These are phyloP conservation scores for Endothia cerciana DNA, from an alignment of 2,329 filamentous ascomycete genomes.

Conservation along the genomic window DNA sequence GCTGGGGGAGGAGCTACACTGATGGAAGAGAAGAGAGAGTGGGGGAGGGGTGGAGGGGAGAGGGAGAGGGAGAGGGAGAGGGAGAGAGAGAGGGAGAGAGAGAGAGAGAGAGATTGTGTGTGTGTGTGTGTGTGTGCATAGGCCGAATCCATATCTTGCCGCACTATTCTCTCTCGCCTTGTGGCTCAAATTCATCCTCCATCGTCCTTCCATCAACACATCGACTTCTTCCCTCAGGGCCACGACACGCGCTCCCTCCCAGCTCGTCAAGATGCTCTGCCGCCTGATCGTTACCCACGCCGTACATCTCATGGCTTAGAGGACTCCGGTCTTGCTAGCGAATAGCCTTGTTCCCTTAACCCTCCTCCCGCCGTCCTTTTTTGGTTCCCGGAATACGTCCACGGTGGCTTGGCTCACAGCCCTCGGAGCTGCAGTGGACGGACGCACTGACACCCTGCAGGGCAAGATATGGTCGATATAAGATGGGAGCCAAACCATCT, in stretches of 20 bases:
- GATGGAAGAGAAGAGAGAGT: background rate
- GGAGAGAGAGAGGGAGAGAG: no score
- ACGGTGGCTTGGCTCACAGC: conserved; percentile 9
- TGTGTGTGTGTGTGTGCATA: no score
- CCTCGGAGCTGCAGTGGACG: background rate
- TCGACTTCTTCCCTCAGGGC: no score
- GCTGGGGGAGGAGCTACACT: no score
- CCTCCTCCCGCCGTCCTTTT: background rate
- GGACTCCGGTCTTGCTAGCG: no score
- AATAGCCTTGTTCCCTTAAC: background rate
- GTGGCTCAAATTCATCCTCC: no score
- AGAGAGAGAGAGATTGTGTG: no score
- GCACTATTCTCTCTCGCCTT: no score
- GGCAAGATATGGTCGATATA: conserved; percentile 2
- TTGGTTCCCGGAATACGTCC: conserved; percentile 3
- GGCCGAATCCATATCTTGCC: no score
- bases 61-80: no score
- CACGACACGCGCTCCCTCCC: background rate
- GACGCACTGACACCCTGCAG: conserved; percentile 11
- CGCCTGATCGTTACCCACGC: background rate
- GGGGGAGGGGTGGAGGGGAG: no score
- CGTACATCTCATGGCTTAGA: background rate
- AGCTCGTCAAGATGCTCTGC: background rate
- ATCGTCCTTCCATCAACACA: no score
- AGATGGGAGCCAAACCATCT: background rate